phyloP scores from a whole-genome alignment of 768 basidiomycete genomes.

The Tricholoma bakamatsutake region DNA sequence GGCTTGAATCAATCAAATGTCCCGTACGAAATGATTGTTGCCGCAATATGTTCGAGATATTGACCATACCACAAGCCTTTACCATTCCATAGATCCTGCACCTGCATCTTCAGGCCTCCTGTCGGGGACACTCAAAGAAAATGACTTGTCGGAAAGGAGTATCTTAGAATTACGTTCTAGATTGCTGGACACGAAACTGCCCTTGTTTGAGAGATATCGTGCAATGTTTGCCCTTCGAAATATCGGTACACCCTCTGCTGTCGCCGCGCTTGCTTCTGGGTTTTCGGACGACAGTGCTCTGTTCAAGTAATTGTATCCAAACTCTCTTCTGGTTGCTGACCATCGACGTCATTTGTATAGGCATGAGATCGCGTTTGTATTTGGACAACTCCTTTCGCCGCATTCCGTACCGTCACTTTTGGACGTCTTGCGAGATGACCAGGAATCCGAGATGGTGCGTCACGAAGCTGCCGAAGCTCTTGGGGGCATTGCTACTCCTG shows the following conservation, averaged over 20 bases:
- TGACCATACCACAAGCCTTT: conserved; percentile 40
- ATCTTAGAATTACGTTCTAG: conserved; percentile 52
- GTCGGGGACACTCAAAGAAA: conserved; percentile 44
- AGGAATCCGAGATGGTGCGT: conserved; percentile 93
- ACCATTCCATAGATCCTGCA: conserved; percentile 86
- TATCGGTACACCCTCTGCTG: conserved; percentile 78
- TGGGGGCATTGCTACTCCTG: conserved; percentile 93
- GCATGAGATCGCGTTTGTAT: conserved; percentile 98
- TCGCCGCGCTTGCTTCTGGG: conserved; percentile 87
- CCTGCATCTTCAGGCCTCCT: conserved; percentile 68
- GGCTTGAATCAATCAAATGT: conserved; percentile 23
- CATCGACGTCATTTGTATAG: conserved; percentile 32
- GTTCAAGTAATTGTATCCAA: conserved; percentile 69
- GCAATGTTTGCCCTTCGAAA: conserved; percentile 98
- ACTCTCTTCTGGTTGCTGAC: background rate
- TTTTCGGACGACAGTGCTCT: conserved; percentile 86
- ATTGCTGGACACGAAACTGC: conserved; percentile 58
- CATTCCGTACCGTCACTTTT: conserved; percentile 85
- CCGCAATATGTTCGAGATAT: background rate
- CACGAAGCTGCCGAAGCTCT: conserved; percentile 98
- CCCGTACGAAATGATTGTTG: conserved; percentile 29
- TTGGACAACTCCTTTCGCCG: conserved; percentile 88
- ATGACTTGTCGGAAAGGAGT: conserved; percentile 39
- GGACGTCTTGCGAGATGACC: conserved; percentile 60
- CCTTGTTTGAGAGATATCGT: conserved; percentile 90